Evolutionary conservation across 1,284 basidiomycete genomes (phyloP), one percentile per base, ranked within the genome.

Genomic region (Boletus sp.): DNA sequence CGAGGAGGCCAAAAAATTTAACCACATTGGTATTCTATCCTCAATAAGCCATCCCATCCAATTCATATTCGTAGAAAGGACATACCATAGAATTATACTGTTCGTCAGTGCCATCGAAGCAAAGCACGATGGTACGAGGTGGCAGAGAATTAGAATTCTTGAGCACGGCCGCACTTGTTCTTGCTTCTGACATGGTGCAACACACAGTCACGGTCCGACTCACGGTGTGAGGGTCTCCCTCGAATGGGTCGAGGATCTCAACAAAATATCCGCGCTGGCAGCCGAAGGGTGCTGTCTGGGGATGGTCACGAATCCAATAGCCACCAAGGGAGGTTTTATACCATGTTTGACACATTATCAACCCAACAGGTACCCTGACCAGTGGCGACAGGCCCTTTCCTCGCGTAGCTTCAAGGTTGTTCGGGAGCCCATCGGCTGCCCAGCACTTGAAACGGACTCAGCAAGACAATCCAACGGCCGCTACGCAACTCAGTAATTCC

Each of bases 21-120:
- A 88, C 80, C 40, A 87, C 76, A 51, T 88, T 88, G 7, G 84
- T 80, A 56, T 84, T 84, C 83, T 86, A 52, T 36, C 13, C 22
- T 33, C 5, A n/a, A 23, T 36, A 30, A 48, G 35, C 16, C 35
- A 20, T 42, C 22, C 4, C 3, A 6, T 23, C 12, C 12, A 26
- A 14, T 30, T 1, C 8, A 13, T 20, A 7, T 19, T 29, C 26
- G 20, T 26, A 23, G 3, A 48, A 49, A 22, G 13, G 20, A 57
- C 69, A 41, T 50, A 72, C 74, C 23, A 36, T 54, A 8, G 51
- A 49, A 48, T 70, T 67, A 54, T 77, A 85, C 55, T 79, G 66
- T 44, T 69, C 69, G 1, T 70, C 60, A 0, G 82, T 85, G 8
- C 82, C 83, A 54, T 84, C 82, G 57, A 85, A 85, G 57, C 80